A percentile compares a stretch with the other conserved stretches of the same genome.
Evolutionary conservation across 495 filamentous ascomycete genomes (phyloP).

Genomic region (Trichoderma erinaceum): DNA sequence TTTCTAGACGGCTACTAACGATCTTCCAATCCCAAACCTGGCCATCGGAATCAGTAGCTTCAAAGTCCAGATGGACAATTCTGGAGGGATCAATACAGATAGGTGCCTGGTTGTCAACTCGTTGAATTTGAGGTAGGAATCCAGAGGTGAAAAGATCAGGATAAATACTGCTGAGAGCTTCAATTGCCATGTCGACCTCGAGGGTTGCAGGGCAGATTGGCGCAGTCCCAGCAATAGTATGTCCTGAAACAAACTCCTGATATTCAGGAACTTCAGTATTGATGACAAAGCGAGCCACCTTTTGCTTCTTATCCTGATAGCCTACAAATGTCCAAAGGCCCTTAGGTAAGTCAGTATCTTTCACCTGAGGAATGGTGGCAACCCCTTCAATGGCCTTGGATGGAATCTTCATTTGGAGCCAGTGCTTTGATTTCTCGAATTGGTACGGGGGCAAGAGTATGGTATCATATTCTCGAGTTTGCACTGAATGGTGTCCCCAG

Average conservation of each 20-base stretch:
- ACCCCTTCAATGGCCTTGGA: background rate
- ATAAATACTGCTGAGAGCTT: background rate
- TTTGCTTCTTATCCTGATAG: background rate
- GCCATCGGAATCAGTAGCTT: no score
- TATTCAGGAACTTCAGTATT: background rate
- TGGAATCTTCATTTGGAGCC: constrained; percentile 22
- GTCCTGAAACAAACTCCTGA: background rate
- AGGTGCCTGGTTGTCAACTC: background rate
- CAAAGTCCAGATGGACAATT: no score
- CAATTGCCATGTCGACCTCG: constrained; percentile 32
- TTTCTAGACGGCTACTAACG: no score
- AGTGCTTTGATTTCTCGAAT: constrained; percentile 29
- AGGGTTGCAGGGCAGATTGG: constrained; percentile 44
- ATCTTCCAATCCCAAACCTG: no score
- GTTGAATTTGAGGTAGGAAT: background rate
- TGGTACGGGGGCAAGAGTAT: constrained; percentile 36
- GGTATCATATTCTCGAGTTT: constrained; percentile 16
- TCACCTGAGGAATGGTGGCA: no score
- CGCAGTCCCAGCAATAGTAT: background rate
- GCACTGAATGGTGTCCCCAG: background rate
- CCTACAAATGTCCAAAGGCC: background rate
- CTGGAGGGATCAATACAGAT: background rate
- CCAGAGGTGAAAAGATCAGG: background rate
- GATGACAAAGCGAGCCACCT: background rate
- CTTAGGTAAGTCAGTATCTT: background rate